A percentile compares a stretch with the other conserved stretches of the same genome.
phyloP scores from a whole-genome alignment of 2,329 filamentous ascomycete species.

The Penicillium paneum region DNA sequence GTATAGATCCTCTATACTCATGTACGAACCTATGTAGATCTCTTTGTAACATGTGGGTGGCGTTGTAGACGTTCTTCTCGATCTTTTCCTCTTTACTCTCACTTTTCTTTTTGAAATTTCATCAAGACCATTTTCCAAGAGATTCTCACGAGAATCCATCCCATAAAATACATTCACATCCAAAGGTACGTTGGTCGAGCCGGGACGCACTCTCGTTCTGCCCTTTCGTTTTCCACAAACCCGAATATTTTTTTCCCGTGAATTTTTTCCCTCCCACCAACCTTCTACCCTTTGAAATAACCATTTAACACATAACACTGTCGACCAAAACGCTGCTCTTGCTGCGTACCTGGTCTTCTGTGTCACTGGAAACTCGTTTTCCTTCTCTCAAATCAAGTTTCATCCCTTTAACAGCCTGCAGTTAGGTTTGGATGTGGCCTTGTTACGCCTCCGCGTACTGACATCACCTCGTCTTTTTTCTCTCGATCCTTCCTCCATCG shows the following conservation, averaged over 20 bases:
- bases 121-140: neutral
- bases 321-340: conserved; percentile 23
- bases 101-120: conserved; percentile 13
- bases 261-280: conserved; percentile 23
- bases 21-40: neutral
- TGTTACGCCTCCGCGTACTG: conserved; percentile 23
- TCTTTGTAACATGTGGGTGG: conserved; percentile 19
- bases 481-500: conserved; percentile 1
- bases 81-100: neutral
- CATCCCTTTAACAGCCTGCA: conserved; percentile 10
- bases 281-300: conserved; percentile 13
- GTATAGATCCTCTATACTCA: neutral
- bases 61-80: neutral
- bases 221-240: conserved; percentile 15
- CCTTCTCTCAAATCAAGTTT: conserved; percentile 10
- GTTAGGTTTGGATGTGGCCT: conserved; percentile 28
- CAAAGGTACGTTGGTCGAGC: conserved; percentile 8
- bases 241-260: conserved; percentile 22
- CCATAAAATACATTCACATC: neutral
- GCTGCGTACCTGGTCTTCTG: conserved; percentile 25
- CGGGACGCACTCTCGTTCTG: conserved; percentile 1
- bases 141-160: neutral
- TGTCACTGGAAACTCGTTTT: conserved; percentile 17
- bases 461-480: conserved; percentile 21
- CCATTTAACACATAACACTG: conserved; percentile 6